phyloP scores from a whole-genome alignment of 2,329 filamentous ascomycete genomes.

The Cladosporium sp. region DNA sequence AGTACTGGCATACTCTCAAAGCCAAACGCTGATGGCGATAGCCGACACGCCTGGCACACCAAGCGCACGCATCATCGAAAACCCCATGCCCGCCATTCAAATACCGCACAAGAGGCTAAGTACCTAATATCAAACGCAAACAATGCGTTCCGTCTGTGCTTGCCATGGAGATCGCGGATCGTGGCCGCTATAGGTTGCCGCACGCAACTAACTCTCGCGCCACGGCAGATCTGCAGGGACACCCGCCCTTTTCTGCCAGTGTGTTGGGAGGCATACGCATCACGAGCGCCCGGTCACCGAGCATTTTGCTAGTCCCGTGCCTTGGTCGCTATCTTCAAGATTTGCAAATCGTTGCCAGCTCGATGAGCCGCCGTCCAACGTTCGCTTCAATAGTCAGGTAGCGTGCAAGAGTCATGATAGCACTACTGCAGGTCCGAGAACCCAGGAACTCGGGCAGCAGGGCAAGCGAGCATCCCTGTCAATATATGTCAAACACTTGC shows the following conservation, averaged over 20 bases:
- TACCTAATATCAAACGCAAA: not conserved
- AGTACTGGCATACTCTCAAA: not conserved
- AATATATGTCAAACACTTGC: constrained; percentile 2
- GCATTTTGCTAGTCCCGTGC: not conserved
- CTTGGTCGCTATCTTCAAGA: not conserved
- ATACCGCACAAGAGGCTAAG: not conserved
- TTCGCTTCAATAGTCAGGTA: not conserved
- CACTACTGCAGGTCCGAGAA: not conserved
- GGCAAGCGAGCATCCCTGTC: not conserved
- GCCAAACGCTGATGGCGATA: not conserved
- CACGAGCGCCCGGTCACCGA: not conserved
- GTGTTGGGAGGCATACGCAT: not conserved
- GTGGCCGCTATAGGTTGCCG: not conserved
- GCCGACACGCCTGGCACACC: not conserved
- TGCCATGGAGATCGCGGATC: not conserved
- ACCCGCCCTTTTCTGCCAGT: not conserved
- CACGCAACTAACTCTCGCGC: not conserved
- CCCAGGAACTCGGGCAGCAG: not conserved
- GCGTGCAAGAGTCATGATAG: not conserved
- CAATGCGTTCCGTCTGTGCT: not conserved
- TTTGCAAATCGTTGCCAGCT: not conserved
- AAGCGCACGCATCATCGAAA: not conserved
- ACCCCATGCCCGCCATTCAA: not conserved
- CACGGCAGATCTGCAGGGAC: not conserved
- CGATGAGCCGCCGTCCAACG: not conserved